A percentile compares a stretch with the other conserved stretches of the same genome.
These are phyloP conservation scores for Plantago ovata DNA, from an alignment of 257 asterid genomes.

Conservation along the genomic window DNA sequence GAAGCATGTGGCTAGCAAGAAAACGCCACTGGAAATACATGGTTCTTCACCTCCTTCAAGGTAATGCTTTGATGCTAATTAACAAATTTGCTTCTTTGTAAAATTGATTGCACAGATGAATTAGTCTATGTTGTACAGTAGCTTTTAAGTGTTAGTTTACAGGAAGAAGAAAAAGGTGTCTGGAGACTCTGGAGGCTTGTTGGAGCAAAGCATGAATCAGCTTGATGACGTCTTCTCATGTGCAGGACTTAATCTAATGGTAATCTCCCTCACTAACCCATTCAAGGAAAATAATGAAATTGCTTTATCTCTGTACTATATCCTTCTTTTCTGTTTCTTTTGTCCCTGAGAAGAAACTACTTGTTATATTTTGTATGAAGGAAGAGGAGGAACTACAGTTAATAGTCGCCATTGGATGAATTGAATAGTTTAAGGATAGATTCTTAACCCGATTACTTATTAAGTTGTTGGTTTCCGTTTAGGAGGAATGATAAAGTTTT, in stretches of 20 bases:
- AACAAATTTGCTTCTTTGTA: slow-evolving; percentile 4
- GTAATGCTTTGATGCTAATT: slow-evolving; percentile 30
- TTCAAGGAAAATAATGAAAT: slow-evolving; percentile 3
- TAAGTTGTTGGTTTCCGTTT: too few species aligned
- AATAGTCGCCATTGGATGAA: too few species aligned
- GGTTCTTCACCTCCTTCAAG: slow-evolving; percentile 89
- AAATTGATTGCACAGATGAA: slow-evolving; percentile 11
- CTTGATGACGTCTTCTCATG: slow-evolving; percentile 96
- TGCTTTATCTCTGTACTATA: slow-evolving; percentile 6
- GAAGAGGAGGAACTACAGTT: too few species aligned
- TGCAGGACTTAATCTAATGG: slow-evolving; percentile 94
- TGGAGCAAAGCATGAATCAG: slow-evolving; percentile 95
- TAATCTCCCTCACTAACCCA: slow-evolving; percentile 30
- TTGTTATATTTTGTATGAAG: too few species aligned
- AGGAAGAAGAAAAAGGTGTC: slow-evolving; percentile 94
- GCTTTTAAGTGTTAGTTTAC: slow-evolving; percentile 10
- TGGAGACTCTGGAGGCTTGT: slow-evolving; percentile 36
- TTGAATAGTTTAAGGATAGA: too few species aligned
- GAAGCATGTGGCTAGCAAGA: slow-evolving; percentile 68
- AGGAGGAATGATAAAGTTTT: too few species aligned
- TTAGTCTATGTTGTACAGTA: neutral
- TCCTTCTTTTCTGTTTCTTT: neutral
- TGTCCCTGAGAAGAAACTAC: slow-evolving; percentile 11
- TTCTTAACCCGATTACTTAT: too few species aligned
- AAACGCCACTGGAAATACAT: slow-evolving; percentile 72